Percentiles rank a stretch among this genome's conserved stretches.
Evolutionary conservation across 495 filamentous ascomycete species (phyloP).

Genomic region (Aspergillus conjunctus): DNA sequence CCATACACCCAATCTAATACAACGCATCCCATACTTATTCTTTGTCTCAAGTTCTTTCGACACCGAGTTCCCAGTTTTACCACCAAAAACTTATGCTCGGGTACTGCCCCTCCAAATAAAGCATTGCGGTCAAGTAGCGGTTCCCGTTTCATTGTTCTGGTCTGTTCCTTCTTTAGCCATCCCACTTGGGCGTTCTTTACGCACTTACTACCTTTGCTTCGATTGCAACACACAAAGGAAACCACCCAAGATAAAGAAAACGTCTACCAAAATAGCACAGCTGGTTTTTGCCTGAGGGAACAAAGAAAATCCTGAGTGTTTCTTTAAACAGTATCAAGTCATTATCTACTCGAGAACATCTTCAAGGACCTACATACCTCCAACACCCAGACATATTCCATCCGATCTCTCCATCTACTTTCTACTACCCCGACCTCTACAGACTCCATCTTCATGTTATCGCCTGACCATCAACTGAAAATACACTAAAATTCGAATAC

Average conservation of each 20-base stretch:
- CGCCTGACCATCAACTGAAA: too few relatives aligned
- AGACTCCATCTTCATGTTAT: neutral
- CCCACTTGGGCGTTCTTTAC: neutral
- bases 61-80: neutral
- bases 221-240: neutral
- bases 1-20: neutral
- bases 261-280: neutral
- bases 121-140: neutral
- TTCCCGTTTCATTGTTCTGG: neutral
- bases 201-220: neutral
- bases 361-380: neutral
- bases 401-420: neutral
- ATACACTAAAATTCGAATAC: too few relatives aligned
- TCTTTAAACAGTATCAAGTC: neutral
- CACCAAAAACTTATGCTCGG: neutral
- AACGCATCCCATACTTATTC: neutral
- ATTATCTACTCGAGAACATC: neutral
- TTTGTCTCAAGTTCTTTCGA: neutral
- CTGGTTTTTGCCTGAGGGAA: neutral
- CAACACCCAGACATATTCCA: neutral
- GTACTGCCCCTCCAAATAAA: neutral
- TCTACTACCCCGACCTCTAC: neutral
- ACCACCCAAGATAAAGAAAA: neutral
- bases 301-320: neutral
- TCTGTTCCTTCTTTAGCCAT: neutral